Conservation (phyloP, 2,329 filamentous ascomycete genomes). For the Aspergillus fumigatiaffinis region DNA sequence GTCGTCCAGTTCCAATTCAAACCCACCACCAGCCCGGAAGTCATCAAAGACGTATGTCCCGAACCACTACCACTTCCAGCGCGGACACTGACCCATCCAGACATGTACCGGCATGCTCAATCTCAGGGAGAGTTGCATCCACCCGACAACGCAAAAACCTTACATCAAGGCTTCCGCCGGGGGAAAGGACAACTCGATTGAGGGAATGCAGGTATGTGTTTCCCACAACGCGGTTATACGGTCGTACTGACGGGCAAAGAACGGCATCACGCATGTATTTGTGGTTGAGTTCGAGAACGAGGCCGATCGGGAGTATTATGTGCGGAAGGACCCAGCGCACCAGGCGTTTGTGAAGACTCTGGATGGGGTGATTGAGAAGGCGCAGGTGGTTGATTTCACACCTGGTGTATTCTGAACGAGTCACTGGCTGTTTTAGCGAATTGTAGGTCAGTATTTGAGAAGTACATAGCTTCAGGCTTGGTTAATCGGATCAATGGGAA, state of each 20-base stretch:
- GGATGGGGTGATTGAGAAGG: conserved; percentile 29
- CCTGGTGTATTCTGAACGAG: conserved; percentile 19
- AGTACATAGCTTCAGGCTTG: background rate
- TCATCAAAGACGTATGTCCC: conserved; percentile 53
- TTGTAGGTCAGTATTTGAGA: background rate
- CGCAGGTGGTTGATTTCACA: conserved; percentile 35
- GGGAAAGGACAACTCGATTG: conserved; percentile 59
- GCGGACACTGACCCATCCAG: conserved; percentile 32
- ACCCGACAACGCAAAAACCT: conserved; percentile 54
- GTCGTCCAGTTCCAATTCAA: conserved; percentile 67
- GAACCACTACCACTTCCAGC: background rate
- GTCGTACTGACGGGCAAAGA: conserved; percentile 33
- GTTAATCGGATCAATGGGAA: background rate
- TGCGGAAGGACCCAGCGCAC: conserved; percentile 62
- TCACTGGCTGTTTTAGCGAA: background rate
- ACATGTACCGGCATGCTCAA: conserved; percentile 54
- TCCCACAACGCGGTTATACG: no score
- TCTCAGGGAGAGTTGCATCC: conserved; percentile 56
- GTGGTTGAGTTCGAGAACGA: conserved; percentile 62
- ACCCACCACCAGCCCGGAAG: conserved; percentile 43
- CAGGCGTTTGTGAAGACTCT: conserved; percentile 52
- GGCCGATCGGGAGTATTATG: conserved; percentile 66
- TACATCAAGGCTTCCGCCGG: conserved; percentile 60
- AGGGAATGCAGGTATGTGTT: conserved; percentile 55
- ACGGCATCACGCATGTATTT: conserved; percentile 65